Evolutionary conservation across 805 yeast species (phyloP).

Genomic region (Zygosaccharomyces rouxii): DNA sequence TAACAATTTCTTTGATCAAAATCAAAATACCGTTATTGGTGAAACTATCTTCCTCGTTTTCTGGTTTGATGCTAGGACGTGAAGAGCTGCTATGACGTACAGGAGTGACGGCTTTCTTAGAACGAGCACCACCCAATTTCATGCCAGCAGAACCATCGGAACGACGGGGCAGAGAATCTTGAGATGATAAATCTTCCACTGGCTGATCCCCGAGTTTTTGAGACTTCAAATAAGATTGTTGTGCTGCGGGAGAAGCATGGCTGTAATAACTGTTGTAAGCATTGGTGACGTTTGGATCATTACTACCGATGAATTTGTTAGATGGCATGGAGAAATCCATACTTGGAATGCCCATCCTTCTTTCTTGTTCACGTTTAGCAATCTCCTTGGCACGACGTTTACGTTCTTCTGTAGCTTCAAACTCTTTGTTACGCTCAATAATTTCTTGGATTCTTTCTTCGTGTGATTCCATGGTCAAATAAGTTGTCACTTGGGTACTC

Average conservation of each 20-base stretch:
- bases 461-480: constrained; percentile 95
- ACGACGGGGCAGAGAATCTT: constrained; percentile 6
- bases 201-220: constrained; percentile 13
- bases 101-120: constrained; percentile 8
- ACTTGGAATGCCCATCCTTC: constrained; percentile 33
- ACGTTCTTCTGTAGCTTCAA: constrained; percentile 95
- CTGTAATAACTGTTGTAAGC: constrained; percentile 37
- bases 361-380: constrained; percentile 62
- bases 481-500: constrained; percentile 75
- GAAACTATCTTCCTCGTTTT: constrained; percentile 31
- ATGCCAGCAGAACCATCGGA: constrained; percentile 25
- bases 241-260: constrained; percentile 39
- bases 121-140: constrained; percentile 25
- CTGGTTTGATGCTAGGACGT: constrained; percentile 8
- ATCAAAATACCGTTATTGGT: constrained; percentile 75
- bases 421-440: constrained; percentile 92
- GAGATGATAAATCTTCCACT: constrained; percentile 8
- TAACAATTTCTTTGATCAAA: constrained; percentile 68
- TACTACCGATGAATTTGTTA: constrained; percentile 26
- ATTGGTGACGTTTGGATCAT: constrained; percentile 36
- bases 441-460: constrained; percentile 98
- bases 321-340: constrained; percentile 27
- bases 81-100: constrained; percentile 13
- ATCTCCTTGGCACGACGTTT: constrained; percentile 91
- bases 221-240: constrained; percentile 30